Evolutionary conservation across 345 rosid species (phyloP), one percentile per base, ranked within the genome.

Genomic region (Citrus reticulata): DNA sequence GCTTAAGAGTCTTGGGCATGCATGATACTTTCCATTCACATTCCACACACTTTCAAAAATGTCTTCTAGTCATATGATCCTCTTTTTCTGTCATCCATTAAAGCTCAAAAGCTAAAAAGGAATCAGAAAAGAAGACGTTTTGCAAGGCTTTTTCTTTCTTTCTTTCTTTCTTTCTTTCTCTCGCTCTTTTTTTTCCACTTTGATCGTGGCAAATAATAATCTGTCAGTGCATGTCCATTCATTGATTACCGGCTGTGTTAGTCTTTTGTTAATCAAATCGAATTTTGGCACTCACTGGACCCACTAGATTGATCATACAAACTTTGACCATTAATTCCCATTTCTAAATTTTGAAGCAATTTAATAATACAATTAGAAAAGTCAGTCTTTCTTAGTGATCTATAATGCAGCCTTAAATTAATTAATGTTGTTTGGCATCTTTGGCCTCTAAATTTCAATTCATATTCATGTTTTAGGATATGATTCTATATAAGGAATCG

Each of bases 1-100:
- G 72, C 77, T 39, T 8, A 7, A n/a, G 27, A 72, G 24, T 67
- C 54, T 20, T 2, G 30, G 27, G 62, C 62, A 0, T 37, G 16
- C 55, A 24, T 29, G 16, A 30, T 1, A 30, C 60, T 24, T 70
- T 80, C 42, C 46, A 54, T n/a, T 39, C 83, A 65, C 80, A 65
- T 55, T 70, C 55, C 54, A 0, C 63, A 65, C 60, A 59, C 68
- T 27, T 22, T 0, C 16, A 46, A 59, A 35, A 14, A 7, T 37
- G 67, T 32, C 46, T 32, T 30, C 57, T 2, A 8, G 6, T 32
- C 73, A 69, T 39, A 25, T 27, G 60, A 57, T 57, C 60, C 4
- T 30, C 19, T 25, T 29, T 14, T 13, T 62, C 66, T 27, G 14
- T 9, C 9, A 1, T 7, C 22, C 58, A 25, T 25, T 19, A 35